These are phyloP conservation scores for Termitomyces titanicus DNA, from an alignment of 768 basidiomycete species.

Conservation along the genomic window DNA sequence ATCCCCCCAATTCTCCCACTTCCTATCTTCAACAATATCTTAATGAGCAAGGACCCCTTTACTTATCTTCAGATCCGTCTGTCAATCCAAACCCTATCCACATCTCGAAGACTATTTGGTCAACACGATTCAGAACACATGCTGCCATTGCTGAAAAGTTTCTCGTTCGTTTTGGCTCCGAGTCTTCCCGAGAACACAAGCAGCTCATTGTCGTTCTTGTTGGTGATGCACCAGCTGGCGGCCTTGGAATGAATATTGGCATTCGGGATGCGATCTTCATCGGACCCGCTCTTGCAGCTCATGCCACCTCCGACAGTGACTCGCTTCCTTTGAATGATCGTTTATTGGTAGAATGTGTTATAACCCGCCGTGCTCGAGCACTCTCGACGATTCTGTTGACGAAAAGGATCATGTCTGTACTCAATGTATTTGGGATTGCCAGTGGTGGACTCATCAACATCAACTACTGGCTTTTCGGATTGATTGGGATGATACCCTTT, in stretches of 20 bases:
- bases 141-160: conserved; percentile 39
- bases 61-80: conserved; percentile 30
- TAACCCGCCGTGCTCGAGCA: conserved; percentile 33
- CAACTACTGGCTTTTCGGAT: conserved; percentile 14
- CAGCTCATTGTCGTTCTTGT: conserved; percentile 16
- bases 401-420: conserved; percentile 26
- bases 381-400: conserved; percentile 38
- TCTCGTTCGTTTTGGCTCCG: conserved; percentile 23
- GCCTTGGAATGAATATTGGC: conserved; percentile 59
- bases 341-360: conserved; percentile 31
- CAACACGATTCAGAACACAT: conserved; percentile 44
- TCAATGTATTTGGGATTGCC: conserved; percentile 3
- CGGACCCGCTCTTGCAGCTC: conserved; percentile 37
- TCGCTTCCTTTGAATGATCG: conserved; percentile 21
- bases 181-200: background rate
- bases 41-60: conserved; percentile 34
- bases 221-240: conserved; percentile 43
- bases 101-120: conserved; percentile 38
- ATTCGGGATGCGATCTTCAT: conserved; percentile 49
- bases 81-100: conserved; percentile 27
- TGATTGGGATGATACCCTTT: conserved; percentile 13
- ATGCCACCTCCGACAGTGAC: conserved; percentile 17
- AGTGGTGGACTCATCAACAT: conserved; percentile 3
- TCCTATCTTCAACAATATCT: conserved; percentile 43
- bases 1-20: conserved; percentile 30